Evolutionary conservation across 441 rosid species (phyloP).

Genomic region (Breynia disticha): DNA sequence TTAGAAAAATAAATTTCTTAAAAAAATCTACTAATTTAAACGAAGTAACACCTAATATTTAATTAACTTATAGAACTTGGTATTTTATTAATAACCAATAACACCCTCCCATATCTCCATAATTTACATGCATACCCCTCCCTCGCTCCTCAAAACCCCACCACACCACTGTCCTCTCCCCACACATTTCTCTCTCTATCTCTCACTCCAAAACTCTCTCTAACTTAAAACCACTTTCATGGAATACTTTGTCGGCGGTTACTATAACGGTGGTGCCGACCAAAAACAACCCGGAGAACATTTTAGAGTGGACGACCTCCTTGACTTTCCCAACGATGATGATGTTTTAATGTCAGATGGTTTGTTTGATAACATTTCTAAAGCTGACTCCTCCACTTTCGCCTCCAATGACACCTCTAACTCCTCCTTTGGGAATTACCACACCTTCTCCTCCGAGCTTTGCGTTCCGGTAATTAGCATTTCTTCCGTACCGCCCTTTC

Average conservation of each 20-base stretch:
- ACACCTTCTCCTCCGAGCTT: conserved; percentile 38
- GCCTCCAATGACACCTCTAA: conserved; percentile 31
- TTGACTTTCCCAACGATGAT: conserved; percentile 51
- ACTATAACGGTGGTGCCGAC: conserved; percentile 20
- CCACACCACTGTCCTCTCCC: conserved; percentile 5
- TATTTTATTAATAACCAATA: conserved; percentile 16
- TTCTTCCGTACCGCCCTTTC: too few relatives aligned
- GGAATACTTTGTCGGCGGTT: conserved; percentile 28
- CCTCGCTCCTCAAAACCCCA: conserved; percentile 36
- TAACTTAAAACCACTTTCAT: background rate
- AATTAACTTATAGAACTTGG: conserved; percentile 23
- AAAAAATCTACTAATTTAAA: too few relatives aligned
- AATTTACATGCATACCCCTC: conserved; percentile 27
- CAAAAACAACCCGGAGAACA: conserved; percentile 26
- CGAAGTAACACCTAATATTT: background rate
- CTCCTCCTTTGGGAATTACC: conserved; percentile 25
- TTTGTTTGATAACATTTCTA: conserved; percentile 28
- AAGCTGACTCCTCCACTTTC: conserved; percentile 34
- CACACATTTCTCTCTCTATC: conserved; percentile 8
- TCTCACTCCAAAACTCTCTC: conserved; percentile 4
- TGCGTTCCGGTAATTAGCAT: conserved; percentile 57
- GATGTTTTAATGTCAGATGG: conserved; percentile 31
- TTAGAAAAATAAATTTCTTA: too few relatives aligned
- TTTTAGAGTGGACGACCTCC: conserved; percentile 57
- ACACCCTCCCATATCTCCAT: conserved; percentile 17